phyloP scores from a whole-genome alignment of 305 asterid species.

The Rubia tinctorum region DNA sequence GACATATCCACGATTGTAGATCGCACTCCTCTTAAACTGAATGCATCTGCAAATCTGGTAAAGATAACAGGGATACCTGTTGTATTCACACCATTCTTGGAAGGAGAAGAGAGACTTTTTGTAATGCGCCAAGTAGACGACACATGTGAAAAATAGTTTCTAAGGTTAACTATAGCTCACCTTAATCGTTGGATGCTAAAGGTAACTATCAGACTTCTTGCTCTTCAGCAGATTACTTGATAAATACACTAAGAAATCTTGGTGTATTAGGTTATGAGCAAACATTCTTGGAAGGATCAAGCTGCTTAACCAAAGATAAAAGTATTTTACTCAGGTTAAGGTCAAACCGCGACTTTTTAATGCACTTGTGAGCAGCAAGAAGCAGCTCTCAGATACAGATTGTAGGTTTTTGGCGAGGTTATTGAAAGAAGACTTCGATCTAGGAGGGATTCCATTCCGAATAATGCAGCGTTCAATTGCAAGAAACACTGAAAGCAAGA shows the following conservation, averaged over 20 bases:
- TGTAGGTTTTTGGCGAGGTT: constrained; percentile 74
- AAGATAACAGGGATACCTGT: constrained; percentile 91
- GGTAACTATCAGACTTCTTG: constrained; percentile 30
- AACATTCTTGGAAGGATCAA: constrained; percentile 93
- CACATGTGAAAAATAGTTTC: constrained; percentile 82
- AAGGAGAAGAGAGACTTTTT: constrained; percentile 63
- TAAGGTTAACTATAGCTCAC: constrained; percentile 78
- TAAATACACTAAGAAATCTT: neutral
- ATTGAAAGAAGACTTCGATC: constrained; percentile 80
- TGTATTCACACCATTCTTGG: constrained; percentile 86
- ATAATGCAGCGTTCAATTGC: constrained; percentile 61
- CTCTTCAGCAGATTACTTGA: neutral
- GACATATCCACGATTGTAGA: neutral
- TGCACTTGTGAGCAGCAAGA: constrained; percentile 77
- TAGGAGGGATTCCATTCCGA: constrained; percentile 89
- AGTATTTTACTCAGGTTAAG: constrained; percentile 93
- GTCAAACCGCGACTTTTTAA: constrained; percentile 92
- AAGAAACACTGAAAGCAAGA: constrained; percentile 31
- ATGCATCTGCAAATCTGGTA: constrained; percentile 21
- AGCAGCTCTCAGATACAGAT: constrained; percentile 62
- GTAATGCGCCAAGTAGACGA: constrained; percentile 76
- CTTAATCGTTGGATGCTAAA: constrained; percentile 91
- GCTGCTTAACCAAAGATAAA: constrained; percentile 87
- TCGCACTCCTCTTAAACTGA: neutral
- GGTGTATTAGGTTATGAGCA: constrained; percentile 70